These are phyloP conservation scores for Cerioporus squamosus DNA, from an alignment of 1,284 basidiomycete species.

Conservation along the genomic window DNA sequence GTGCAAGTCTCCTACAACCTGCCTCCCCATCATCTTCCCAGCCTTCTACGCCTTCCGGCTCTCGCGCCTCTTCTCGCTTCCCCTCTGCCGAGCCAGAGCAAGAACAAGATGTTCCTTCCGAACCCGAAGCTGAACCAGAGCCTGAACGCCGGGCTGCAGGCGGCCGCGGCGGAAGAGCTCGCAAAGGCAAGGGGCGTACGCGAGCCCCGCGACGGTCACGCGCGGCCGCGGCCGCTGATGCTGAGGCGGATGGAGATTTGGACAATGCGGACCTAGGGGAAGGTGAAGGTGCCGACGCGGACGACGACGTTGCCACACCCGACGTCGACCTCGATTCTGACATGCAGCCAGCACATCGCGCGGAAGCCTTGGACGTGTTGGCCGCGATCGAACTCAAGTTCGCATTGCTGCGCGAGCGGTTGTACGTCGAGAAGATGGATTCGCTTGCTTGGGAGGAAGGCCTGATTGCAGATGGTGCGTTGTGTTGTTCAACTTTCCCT, in stretches of 20 bases:
- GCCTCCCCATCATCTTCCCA: constrained; percentile 39
- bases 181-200: constrained; percentile 26
- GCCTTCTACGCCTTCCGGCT: constrained; percentile 37
- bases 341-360: constrained; percentile 53
- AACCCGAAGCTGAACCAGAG: constrained; percentile 33
- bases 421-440: constrained; percentile 87
- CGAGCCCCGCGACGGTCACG: constrained; percentile 31
- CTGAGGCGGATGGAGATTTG: constrained; percentile 43
- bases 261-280: constrained; percentile 49
- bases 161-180: constrained; percentile 30
- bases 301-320: constrained; percentile 23
- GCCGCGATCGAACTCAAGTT: constrained; percentile 82
- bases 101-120: constrained; percentile 27
- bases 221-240: constrained; percentile 38
- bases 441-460: constrained; percentile 76
- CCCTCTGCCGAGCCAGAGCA: constrained; percentile 43
- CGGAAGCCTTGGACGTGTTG: constrained; percentile 78
- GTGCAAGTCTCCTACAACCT: constrained; percentile 46
- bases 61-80: constrained; percentile 47
- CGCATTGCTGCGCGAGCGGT: constrained; percentile 69
- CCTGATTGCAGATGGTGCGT: constrained; percentile 66
- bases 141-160: constrained; percentile 33
- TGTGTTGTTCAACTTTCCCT: constrained; percentile 8
- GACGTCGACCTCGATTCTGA: constrained; percentile 36
- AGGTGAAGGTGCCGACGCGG: constrained; percentile 30